These are phyloP conservation scores for Linnemannia zychae DNA, from an alignment of 192 early-diverging fungal species.

Conservation along the genomic window DNA sequence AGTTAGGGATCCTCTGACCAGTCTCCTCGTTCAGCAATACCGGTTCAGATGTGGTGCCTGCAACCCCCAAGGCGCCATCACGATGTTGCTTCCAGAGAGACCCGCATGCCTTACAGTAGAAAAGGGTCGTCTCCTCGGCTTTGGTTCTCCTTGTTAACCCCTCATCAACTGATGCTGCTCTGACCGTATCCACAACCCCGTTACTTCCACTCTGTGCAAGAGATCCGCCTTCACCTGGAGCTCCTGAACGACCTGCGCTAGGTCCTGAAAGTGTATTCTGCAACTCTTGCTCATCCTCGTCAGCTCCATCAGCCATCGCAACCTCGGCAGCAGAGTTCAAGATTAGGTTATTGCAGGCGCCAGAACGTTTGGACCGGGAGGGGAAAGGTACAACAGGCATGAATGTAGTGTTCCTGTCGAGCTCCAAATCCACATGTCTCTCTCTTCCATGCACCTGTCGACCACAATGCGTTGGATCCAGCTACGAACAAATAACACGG, in stretches of 20 bases:
- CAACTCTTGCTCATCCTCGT: constrained; percentile 49
- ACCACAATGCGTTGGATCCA: constrained; percentile 82
- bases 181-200: constrained; percentile 29
- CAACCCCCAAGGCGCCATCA: constrained; percentile 24
- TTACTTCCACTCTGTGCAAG: neutral
- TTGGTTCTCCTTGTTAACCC: neutral
- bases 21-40: constrained; percentile 46
- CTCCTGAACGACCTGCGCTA: neutral
- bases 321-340: constrained; percentile 41
- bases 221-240: neutral
- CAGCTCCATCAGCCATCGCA: constrained; percentile 46
- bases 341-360: constrained; percentile 28
- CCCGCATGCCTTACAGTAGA: constrained; percentile 47
- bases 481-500: constrained; percentile 38
- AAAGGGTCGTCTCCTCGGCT: constrained; percentile 37
- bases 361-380: constrained; percentile 14
- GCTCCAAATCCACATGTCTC: constrained; percentile 81
- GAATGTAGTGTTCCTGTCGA: constrained; percentile 87
- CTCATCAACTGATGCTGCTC: constrained; percentile 31
- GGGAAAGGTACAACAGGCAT: constrained; percentile 30
- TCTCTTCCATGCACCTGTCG: constrained; percentile 80
- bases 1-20: constrained; percentile 41
- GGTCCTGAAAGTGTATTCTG: constrained; percentile 44
- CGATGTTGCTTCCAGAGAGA: constrained; percentile 47
- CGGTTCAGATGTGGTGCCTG: constrained; percentile 24